These are phyloP conservation scores for Exsudoporus frostii DNA, from an alignment of 768 basidiomycete genomes.

Conservation along the genomic window DNA sequence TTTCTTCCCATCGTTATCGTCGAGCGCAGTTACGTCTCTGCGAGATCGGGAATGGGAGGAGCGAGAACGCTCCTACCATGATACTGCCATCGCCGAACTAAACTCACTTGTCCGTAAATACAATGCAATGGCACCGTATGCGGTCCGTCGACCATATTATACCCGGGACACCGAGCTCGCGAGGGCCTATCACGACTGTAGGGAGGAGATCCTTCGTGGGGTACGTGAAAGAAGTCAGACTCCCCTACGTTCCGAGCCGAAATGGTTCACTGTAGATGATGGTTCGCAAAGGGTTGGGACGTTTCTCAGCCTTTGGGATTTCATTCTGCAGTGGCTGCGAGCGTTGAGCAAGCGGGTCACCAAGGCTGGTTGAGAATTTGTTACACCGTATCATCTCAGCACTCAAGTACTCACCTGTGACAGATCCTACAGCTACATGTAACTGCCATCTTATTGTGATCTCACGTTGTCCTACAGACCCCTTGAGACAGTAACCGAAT, in stretches of 20 bases:
- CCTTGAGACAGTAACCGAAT: conserved; percentile 17
- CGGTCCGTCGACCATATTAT: conserved; percentile 66
- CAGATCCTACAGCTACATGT: not conserved
- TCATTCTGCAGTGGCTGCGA: conserved; percentile 30
- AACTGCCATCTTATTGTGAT: not conserved
- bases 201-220: conserved; percentile 48
- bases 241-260: not conserved
- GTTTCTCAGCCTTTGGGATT: conserved; percentile 22
- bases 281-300: not conserved
- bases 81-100: conserved; percentile 63
- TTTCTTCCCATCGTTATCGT: conserved; percentile 36
- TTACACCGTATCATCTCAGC: not conserved
- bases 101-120: conserved; percentile 76
- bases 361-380: conserved; percentile 4
- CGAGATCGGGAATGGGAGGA: conserved; percentile 71
- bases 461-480: not conserved
- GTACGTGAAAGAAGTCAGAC: conserved; percentile 29
- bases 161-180: conserved; percentile 56
- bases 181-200: conserved; percentile 48
- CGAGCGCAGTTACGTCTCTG: conserved; percentile 38
- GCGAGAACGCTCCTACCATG: conserved; percentile 65
- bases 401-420: not conserved
- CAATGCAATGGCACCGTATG: conserved; percentile 76
- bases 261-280: conserved; percentile 8
- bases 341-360: conserved; percentile 8